phyloP scores from a whole-genome alignment of 306 rosid genomes.

The Ormosia emarginata region DNA sequence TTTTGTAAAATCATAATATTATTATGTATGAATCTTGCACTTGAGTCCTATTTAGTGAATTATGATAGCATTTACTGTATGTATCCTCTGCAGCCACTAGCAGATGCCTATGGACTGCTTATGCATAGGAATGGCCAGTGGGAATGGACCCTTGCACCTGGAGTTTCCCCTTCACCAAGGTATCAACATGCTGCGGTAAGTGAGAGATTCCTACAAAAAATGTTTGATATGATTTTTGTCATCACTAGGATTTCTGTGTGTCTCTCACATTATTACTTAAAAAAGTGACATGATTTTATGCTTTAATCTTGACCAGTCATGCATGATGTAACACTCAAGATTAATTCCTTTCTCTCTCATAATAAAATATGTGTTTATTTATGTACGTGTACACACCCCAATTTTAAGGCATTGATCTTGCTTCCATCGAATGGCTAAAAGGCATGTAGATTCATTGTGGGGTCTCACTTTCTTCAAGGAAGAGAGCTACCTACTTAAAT shows the following conservation, averaged over 20 bases:
- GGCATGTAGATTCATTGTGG: not conserved
- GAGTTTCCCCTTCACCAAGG: conserved; percentile 97
- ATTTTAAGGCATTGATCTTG: not conserved
- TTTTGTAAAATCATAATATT: not conserved
- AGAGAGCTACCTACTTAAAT: not conserved
- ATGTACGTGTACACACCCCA: not conserved
- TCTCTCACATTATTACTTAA: not conserved
- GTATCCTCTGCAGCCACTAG: conserved; percentile 62
- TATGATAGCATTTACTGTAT: conserved; percentile 2
- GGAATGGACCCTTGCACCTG: conserved; percentile 99
- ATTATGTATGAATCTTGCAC: not conserved
- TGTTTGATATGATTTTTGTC: conserved; percentile 3
- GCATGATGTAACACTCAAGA: not conserved
- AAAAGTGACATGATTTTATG: not conserved
- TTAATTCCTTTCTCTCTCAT: not conserved
- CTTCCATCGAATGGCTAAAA: not conserved
- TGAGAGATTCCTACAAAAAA: conserved; percentile 22
- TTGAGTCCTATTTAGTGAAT: not conserved
- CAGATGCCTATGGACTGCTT: conserved; percentile 95
- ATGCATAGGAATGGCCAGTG: conserved; percentile 98
- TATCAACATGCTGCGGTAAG: conserved; percentile 99
- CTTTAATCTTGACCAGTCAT: not conserved
- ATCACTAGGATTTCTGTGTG: not conserved
- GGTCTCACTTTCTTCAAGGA: not conserved
- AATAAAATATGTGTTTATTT: not conserved